A percentile compares a stretch with the other conserved stretches of the same genome.
Conservation (phyloP, 176 grass and related monocot genomes). For the barley (Hordeum vulgare) region MorexV3_pseudomolecules_assembly NC_058524.1:549177356-549177855, state of each 20-base stretch:
- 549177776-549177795: neutral
- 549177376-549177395: too few species aligned
- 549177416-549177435: too few species aligned
- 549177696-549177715: neutral
- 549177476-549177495: neutral
- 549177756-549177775: neutral
- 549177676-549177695: neutral
- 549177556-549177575: neutral
- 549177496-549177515: neutral
- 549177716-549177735: neutral
- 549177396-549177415: too few species aligned
- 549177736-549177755: neutral
- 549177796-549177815: neutral
- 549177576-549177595: neutral
- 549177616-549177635: neutral
- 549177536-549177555: too few species aligned
- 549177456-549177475: neutral
- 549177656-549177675: neutral
- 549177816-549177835: neutral
- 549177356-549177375: too few species aligned
- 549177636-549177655: neutral
- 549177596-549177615: too few species aligned
- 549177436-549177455: neutral
- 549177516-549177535: constrained; percentile 20
- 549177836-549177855: neutral